Percentiles rank a stretch among this genome's conserved stretches.
Conservation (phyloP, 768 basidiomycete species). For the Calocybe cyanea region DNA sequence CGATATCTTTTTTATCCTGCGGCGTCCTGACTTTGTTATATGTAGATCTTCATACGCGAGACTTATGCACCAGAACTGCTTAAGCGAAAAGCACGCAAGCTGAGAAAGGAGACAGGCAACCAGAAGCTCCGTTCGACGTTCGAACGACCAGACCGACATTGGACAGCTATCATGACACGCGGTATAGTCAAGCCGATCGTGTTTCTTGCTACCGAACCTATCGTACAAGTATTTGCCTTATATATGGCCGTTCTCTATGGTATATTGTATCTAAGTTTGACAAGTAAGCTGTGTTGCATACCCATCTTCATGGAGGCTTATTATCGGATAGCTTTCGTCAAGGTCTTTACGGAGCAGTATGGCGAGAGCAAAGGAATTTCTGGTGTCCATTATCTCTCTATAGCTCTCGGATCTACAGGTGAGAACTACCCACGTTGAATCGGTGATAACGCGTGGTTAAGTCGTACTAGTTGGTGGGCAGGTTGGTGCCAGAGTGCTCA, state of each 20-base stretch:
- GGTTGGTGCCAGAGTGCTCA: conserved; percentile 40
- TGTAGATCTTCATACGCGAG: conserved; percentile 27
- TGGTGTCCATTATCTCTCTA: conserved; percentile 59
- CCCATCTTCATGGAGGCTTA: conserved; percentile 3
- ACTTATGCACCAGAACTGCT: conserved; percentile 50
- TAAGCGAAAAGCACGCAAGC: conserved; percentile 29
- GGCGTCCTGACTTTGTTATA: not conserved
- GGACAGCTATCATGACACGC: conserved; percentile 39
- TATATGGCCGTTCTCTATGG: conserved; percentile 63
- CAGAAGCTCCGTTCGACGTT: conserved; percentile 36
- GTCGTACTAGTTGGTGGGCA: conserved; percentile 30
- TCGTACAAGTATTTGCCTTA: conserved; percentile 54
- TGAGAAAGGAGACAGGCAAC: conserved; percentile 32
- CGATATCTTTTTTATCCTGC: not conserved
- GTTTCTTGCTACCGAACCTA: conserved; percentile 53
- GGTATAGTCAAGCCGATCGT: conserved; percentile 56
- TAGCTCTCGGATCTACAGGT: conserved; percentile 50
- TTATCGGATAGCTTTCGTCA: conserved; percentile 43
- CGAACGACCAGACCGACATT: conserved; percentile 35
- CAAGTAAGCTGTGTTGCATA: conserved; percentile 25
- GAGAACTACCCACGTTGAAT: conserved; percentile 26
- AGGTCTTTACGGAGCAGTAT: conserved; percentile 48
- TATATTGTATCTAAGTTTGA: conserved; percentile 36
- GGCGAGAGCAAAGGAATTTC: conserved; percentile 46
- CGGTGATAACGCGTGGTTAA: not conserved